Base-by-base conservation (phyloP, 352 stramenopile genomes). In the Phytophthora agathidicida region DNA sequence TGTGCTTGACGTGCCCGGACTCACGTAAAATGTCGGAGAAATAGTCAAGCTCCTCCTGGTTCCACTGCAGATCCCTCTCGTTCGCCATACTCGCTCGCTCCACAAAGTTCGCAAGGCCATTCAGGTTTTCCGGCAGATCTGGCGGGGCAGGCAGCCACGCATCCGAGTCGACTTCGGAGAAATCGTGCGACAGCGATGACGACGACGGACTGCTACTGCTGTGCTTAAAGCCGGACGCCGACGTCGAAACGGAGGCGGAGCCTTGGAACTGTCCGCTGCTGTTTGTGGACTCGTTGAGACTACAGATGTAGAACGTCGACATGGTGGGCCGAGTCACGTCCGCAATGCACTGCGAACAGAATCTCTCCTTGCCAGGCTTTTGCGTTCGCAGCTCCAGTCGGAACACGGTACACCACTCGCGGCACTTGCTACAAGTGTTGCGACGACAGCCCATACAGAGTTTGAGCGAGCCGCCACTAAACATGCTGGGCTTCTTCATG, bases 301-400 rank as follows among this genome's bases (percentile, higher is more conserved):
- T 73, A 31, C 48, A 57, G 17, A 66, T 59, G 32, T 73, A 67
- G 23, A 73, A 67, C 1, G n/a, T 63, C 31, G 65, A 73, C 20
- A 53, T 54, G 0, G 59, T 73, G 9, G 53, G 48, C 2, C 60
- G 55, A 1, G 65, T 74, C 11, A 74, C 60, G 9, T 74, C 60
- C n/a, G 65, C 63, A 16, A 89, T 71, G 35, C 80, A 89, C 33
- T 83, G 75, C 23, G 65, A 72, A 30, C 80, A 89, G 43, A 89
- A 89, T 3, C 35, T 45, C 37, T 81, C 75, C 30, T 70, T 75
- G 43, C 71, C 65, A 0, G 80, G 75, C 17, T 71, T 71, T 6
- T 75, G 70, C 23, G 73, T 76, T 1, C 77, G 77, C 16, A 69
- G 23, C 27, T 80, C 64, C 1, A 88, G 60, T 0, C 71, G 70